A percentile compares a stretch with the other conserved stretches of the same genome.
Conservation (phyloP, 2,329 filamentous ascomycete genomes). For the Fusarium proliferatum region DNA sequence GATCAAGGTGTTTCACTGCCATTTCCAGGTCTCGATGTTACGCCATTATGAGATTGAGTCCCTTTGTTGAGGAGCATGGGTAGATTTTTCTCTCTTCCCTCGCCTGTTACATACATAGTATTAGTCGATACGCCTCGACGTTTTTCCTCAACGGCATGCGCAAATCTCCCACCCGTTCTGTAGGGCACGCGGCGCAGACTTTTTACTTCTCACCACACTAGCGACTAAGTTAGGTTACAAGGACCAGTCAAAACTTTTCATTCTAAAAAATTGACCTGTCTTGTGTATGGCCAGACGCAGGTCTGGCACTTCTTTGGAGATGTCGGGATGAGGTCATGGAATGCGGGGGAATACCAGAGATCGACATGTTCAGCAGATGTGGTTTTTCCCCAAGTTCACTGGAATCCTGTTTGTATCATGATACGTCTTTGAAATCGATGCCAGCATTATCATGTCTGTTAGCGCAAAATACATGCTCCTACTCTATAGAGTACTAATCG, state of each 20-base stretch:
- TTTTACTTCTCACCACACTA: constrained; percentile 14
- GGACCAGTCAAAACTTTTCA: constrained; percentile 10
- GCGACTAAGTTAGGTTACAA: background rate
- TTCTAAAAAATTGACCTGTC: constrained; percentile 13
- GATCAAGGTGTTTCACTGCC: constrained; percentile 35
- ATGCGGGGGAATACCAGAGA: constrained; percentile 48
- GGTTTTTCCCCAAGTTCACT: constrained; percentile 6
- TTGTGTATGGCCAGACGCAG: constrained; percentile 39
- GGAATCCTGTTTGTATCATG: background rate
- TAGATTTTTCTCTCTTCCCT: constrained; percentile 12
- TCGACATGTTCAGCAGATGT: constrained; percentile 24
- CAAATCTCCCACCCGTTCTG: constrained; percentile 15
- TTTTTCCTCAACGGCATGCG: constrained; percentile 34
- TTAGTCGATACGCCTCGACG: constrained; percentile 25
- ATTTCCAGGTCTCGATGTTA: constrained; percentile 32
- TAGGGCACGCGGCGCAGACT: constrained; percentile 17
- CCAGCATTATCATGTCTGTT: background rate
- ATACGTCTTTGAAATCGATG: background rate
- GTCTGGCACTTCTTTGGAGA: constrained; percentile 39
- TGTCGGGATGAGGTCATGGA: constrained; percentile 50
- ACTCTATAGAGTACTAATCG: background rate
- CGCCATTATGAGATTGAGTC: constrained; percentile 22
- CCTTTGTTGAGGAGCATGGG: constrained; percentile 34
- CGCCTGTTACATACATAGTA: background rate
- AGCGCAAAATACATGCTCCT: background rate